Evolutionary conservation across 140 eudicot genomes (phyloP).

Genomic region (Ambrosia hybrid): DNA sequence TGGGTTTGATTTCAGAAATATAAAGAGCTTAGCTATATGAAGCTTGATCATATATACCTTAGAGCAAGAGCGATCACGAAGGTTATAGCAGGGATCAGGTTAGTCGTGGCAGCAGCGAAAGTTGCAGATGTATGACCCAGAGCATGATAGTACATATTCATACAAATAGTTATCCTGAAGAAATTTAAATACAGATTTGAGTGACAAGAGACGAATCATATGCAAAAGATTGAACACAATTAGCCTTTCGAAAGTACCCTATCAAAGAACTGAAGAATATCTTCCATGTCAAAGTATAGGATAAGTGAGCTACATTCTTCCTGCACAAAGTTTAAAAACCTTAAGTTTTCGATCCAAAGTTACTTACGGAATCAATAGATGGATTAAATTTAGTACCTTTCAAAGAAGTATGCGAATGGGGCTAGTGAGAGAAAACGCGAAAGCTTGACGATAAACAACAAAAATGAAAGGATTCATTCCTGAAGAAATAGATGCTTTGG

Average conservation of each 20-base stretch:
- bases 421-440: constrained; percentile 57
- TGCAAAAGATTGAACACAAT: not conserved
- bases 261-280: constrained; percentile 56
- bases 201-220: not conserved
- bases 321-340: constrained; percentile 17
- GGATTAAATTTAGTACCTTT: constrained; percentile 39
- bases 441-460: constrained; percentile 69
- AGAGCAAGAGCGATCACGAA: constrained; percentile 52
- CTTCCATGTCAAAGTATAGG: constrained; percentile 46
- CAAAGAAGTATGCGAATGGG: constrained; percentile 57
- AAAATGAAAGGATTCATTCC: constrained; percentile 76
- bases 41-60: constrained; percentile 33
- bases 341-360: not conserved
- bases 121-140: constrained; percentile 59
- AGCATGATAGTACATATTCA: constrained; percentile 43
- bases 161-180: constrained; percentile 47
- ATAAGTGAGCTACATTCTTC: constrained; percentile 35
- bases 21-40: not conserved
- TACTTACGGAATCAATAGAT: not conserved
- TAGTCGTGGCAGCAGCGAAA: constrained; percentile 61
- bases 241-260: constrained; percentile 36
- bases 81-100: constrained; percentile 53
- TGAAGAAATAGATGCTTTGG: constrained; percentile 60
- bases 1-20: not conserved
- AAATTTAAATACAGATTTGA: not conserved